Percentiles rank a stretch among this genome's conserved stretches.
These are phyloP conservation scores for Arachis hypogaea DNA, from an alignment of 306 rosid species.

Conservation along the genomic window DNA sequence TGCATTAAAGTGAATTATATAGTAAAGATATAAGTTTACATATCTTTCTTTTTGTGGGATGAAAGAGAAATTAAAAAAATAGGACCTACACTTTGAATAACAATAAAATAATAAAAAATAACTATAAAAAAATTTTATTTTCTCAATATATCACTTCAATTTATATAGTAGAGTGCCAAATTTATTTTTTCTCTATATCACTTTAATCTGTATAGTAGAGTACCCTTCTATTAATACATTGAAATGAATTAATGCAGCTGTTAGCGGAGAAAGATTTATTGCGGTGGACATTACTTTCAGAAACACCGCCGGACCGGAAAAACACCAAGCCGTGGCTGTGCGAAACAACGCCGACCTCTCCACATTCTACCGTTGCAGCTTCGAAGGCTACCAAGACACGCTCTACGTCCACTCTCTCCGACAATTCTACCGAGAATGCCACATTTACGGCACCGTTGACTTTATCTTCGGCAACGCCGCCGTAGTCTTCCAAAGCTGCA, in stretches of 20 bases:
- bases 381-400: constrained; percentile 89
- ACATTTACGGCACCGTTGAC: constrained; percentile 73
- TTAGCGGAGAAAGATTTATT: constrained; percentile 67
- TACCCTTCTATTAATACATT: too few species aligned
- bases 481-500: constrained; percentile 70
- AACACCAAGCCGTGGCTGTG: constrained; percentile 87
- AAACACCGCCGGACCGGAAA: constrained; percentile 83
- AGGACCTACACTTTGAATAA: too few species aligned
- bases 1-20: too few species aligned
- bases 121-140: too few species aligned
- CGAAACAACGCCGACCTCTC: constrained; percentile 79
- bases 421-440: constrained; percentile 81
- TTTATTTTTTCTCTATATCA: too few species aligned
- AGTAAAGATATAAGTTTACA: too few species aligned
- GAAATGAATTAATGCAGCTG: constrained; percentile 51
- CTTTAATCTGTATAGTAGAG: too few species aligned
- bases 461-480: constrained; percentile 85
- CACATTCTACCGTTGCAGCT: constrained; percentile 76
- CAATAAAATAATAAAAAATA: too few species aligned
- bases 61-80: too few species aligned
- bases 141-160: too few species aligned
- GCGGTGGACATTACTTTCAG: constrained; percentile 77
- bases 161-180: too few species aligned
- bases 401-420: constrained; percentile 74
- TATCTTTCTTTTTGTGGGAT: too few species aligned